phyloP scores from a whole-genome alignment of 371 early-diverging fungal genomes.

The Funneliformis caledonium region DNA sequence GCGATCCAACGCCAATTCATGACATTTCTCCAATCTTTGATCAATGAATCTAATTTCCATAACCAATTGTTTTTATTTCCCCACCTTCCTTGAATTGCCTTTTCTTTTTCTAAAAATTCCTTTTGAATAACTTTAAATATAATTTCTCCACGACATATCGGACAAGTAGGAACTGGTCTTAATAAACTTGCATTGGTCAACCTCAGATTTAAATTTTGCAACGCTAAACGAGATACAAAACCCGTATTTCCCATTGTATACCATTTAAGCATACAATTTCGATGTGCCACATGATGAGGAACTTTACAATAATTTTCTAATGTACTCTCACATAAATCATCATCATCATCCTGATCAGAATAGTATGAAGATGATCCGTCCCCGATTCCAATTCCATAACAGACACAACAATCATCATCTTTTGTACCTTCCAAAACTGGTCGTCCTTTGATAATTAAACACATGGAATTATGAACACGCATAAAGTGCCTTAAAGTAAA shows the following conservation, averaged over 20 bases:
- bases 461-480: constrained; percentile 17
- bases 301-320: constrained; percentile 37
- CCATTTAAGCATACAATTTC: constrained; percentile 27
- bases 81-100: background rate
- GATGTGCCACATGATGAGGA: constrained; percentile 35
- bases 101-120: background rate
- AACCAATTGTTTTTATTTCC: background rate
- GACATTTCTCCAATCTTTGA: constrained; percentile 31
- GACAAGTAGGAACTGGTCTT: constrained; percentile 21
- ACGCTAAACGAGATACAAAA: background rate
- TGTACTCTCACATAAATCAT: background rate
- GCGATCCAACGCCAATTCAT: constrained; percentile 34
- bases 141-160: constrained; percentile 28
- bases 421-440: constrained; percentile 9
- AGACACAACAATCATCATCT: constrained; percentile 35
- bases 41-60: background rate
- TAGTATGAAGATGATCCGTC: background rate
- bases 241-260: constrained; percentile 12
- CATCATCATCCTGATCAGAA: constrained; percentile 9
- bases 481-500: constrained; percentile 26
- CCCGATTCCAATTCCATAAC: constrained; percentile 34
- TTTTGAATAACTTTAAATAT: constrained; percentile 14
- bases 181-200: background rate
- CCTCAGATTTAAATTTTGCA: constrained; percentile 3
- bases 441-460: constrained; percentile 28